A percentile compares a stretch with the other conserved stretches of the same genome.
phyloP scores from a whole-genome alignment of 2,329 filamentous ascomycete species.

The Trichoderma brevicompactum region DNA sequence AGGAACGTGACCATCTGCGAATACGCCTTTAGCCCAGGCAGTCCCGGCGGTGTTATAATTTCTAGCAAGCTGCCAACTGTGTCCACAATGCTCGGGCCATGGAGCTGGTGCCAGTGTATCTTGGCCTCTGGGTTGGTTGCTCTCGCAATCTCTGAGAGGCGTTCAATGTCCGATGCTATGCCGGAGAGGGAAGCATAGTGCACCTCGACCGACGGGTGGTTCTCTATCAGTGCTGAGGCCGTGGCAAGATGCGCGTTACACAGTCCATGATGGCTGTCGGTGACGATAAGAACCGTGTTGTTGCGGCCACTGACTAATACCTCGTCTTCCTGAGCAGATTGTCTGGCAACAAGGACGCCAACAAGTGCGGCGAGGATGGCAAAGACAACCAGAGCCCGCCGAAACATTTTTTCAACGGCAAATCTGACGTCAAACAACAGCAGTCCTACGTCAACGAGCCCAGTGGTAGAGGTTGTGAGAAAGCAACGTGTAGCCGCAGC shows the following conservation, averaged over 20 bases:
- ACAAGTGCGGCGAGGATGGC: constrained; percentile 20
- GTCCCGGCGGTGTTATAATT: neutral
- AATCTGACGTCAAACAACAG: neutral
- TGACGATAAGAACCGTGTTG: constrained; percentile 43
- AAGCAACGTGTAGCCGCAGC: neutral
- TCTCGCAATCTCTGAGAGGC: constrained; percentile 30
- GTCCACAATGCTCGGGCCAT: constrained; percentile 20
- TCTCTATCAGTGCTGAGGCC: constrained; percentile 41
- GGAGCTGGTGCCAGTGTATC: constrained; percentile 36
- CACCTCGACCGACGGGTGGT: constrained; percentile 40
- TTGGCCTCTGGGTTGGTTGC: constrained; percentile 30
- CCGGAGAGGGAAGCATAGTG: constrained; percentile 44
- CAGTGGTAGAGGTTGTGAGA: neutral
- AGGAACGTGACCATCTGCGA: constrained; percentile 31
- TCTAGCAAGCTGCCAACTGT: constrained; percentile 21
- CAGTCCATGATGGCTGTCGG: constrained; percentile 41
- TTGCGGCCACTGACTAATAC: constrained; percentile 31
- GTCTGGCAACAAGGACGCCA: constrained; percentile 7
- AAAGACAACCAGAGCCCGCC: neutral
- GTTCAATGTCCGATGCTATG: constrained; percentile 31
- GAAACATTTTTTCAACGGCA: constrained; percentile 7
- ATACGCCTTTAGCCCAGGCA: constrained; percentile 1
- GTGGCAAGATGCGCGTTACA: constrained; percentile 46
- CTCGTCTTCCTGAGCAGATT: neutral
- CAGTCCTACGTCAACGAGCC: neutral